These are phyloP conservation scores for Yamadazyma membranifaciens DNA, from an alignment of 1,139 yeast genomes.

Conservation along the genomic window DNA sequence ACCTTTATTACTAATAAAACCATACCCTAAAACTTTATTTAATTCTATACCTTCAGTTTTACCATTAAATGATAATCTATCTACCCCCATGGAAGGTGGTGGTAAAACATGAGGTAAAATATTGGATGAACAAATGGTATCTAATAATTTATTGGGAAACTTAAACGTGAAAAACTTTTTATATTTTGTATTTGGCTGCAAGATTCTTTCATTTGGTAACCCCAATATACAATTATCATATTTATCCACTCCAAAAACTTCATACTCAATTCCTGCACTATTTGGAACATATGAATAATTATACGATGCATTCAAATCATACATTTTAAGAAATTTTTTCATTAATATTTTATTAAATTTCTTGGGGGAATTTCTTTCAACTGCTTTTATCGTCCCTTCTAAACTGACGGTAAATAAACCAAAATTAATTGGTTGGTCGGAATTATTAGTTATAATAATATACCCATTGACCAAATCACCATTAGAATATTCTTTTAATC, in stretches of 20 bases:
- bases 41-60: conserved; percentile 35
- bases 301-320: conserved; percentile 46
- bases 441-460: conserved; percentile 37
- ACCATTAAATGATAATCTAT: conserved; percentile 39
- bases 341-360: conserved; percentile 32
- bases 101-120: conserved; percentile 52
- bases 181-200: conserved; percentile 51
- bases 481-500: conserved; percentile 44
- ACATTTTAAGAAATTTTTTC: conserved; percentile 48
- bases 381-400: conserved; percentile 44
- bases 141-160: conserved; percentile 58
- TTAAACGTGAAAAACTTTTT: conserved; percentile 66
- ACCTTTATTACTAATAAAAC: conserved; percentile 38
- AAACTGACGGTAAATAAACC: conserved; percentile 47
- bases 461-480: conserved; percentile 42
- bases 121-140: conserved; percentile 55
- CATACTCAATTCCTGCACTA: conserved; percentile 52
- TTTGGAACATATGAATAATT: conserved; percentile 44
- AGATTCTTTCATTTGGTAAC: conserved; percentile 47
- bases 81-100: conserved; percentile 68
- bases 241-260: conserved; percentile 39
- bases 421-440: conserved; percentile 39
- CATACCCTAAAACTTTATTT: conserved; percentile 47
- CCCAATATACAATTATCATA: conserved; percentile 54
- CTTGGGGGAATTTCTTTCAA: conserved; percentile 22